Base-by-base conservation (phyloP, 2,329 filamentous ascomycete species). In the Incumbomyces delicatus region DNA sequence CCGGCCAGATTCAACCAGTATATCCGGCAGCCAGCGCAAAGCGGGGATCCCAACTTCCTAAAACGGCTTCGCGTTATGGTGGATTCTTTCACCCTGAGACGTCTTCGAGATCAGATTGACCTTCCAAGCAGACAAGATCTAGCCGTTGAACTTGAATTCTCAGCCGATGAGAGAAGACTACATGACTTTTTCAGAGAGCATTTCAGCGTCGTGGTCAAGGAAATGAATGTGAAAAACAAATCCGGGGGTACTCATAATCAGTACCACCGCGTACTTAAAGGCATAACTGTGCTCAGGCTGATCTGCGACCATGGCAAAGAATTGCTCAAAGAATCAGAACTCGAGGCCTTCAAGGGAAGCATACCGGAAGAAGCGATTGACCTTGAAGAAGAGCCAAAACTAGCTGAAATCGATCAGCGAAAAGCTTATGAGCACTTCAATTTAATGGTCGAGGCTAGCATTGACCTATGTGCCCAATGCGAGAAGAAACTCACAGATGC, bases 271-370 rank as follows among this genome's bases (percentile, higher is more conserved):
- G 92, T 98, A 39, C 68, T 98, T 50, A 89, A 92, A 54, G 86
- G 87, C 3, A 95, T 98, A 59, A 76, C 94, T 54, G 83, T 90
- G 27, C 77, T 98, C 14, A 85, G 92, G 8, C 75, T 94, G 34
- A 84, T 96, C 43, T 95, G 89, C 60, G 92, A 89, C 1, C 90
- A 95, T 61, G 92, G 92, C n/a, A 85, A 84, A 53, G 90, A 96
- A 50, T 76, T 98, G 6, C 74, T 98, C 2, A 86, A 81, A 47
- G 80, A 89, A 31, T 83, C 90, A 16, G 90, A 96, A 58, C 70
- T 94, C 38, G 80, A 83, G 54, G 73, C 84, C 2, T 78, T 90
- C 42, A 83, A 88, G 60, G 90, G 89, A 18, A 76, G 87, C 64
- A 87, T 81, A n/a, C 80, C 80, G 7, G 82, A 87, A 33, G 87